Conservation (phyloP, 495 filamentous ascomycete species). For the Aspergillus incahuasiensis region DNA sequence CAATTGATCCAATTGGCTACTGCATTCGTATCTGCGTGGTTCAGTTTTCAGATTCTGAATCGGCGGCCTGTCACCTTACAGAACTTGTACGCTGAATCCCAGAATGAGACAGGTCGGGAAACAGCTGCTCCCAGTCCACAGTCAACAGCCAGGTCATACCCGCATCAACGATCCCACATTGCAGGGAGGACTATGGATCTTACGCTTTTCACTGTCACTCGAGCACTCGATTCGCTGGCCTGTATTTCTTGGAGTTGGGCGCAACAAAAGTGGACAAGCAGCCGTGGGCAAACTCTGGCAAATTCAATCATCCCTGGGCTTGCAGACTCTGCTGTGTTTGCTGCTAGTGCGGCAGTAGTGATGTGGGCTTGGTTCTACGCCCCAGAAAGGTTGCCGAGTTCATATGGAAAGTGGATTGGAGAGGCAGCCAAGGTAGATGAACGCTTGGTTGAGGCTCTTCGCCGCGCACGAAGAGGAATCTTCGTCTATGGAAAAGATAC, state of each 20-base stretch:
- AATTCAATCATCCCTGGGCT: conserved; percentile 49
- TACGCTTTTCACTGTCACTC: conserved; percentile 71
- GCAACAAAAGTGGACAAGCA: conserved; percentile 23
- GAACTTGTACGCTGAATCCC: conserved; percentile 2
- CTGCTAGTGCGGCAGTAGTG: conserved; percentile 68
- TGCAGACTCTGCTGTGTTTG: conserved; percentile 70
- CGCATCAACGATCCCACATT: conserved; percentile 28
- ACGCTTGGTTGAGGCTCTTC: conserved; percentile 71
- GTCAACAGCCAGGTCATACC: conserved; percentile 24
- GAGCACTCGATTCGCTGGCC: conserved; percentile 69
- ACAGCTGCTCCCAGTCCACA: conserved; percentile 44
- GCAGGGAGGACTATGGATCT: conserved; percentile 83
- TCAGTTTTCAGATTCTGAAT: conserved; percentile 45
- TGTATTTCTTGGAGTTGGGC: conserved; percentile 60
- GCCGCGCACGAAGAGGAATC: conserved; percentile 55
- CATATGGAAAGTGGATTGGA: conserved; percentile 85
- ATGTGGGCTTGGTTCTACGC: conserved; percentile 91
- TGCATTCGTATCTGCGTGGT: conserved; percentile 45
- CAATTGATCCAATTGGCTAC: conserved; percentile 36
- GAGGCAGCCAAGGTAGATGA: conserved; percentile 73
- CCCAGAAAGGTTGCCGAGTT: conserved; percentile 61
- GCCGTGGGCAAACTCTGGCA: conserved; percentile 45
- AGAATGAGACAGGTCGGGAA: conserved; percentile 4
- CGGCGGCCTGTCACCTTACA: conserved; percentile 25
- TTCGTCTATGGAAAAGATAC: conserved; percentile 77